Evolutionary conservation across 129 eudicot genomes (phyloP), one percentile per base, ranked within the genome.

Genomic region (Scalesia atractyloides): DNA sequence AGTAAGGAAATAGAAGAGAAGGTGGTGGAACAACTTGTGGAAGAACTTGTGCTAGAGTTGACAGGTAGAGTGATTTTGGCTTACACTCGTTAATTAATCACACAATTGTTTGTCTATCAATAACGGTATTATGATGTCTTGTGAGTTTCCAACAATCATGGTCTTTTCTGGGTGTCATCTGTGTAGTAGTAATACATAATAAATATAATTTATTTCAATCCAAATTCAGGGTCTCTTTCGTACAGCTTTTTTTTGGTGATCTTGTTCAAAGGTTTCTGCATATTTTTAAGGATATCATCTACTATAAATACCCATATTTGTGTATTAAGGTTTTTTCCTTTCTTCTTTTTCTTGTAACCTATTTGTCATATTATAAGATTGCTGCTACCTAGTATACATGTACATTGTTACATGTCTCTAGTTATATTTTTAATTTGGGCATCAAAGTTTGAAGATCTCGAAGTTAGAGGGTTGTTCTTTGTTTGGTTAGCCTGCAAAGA

Each of bases 1-100:
- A 83, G 82, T 5, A 80, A 80, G 72, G 97, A 86, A 71, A 84
- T 95, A 44, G 94, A 84, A 83, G 87, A 82, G 81, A 82, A 81
- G 76, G 57, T 95, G 86, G 75, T 95, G 66, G 86, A 90, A 54
- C 94, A 90, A 78, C 80, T 90, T 53, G 88, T 90, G 70, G 85
- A 84, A 70, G 99, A 90, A 78, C 77, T 73, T 37, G 81, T 83
- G 79, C 68, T 79, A 74, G 92, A 84, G 79, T 78, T 86, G 77
- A 79, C 81, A 73, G 85, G 79, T 87, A 62, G 72, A 56, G 73
- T 50, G 70, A 74, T 37, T 73, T 26, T 61, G 69, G 39, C 11
- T 72, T 70, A 44, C 54, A 54, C 53, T 79, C 63, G 16, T 15
- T 56, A 68, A 56, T 47, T 59, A 72, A 59, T 64, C 47, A 59